Conservation (phyloP, 441 rosid species). For the Mallotus repandus region DNA sequence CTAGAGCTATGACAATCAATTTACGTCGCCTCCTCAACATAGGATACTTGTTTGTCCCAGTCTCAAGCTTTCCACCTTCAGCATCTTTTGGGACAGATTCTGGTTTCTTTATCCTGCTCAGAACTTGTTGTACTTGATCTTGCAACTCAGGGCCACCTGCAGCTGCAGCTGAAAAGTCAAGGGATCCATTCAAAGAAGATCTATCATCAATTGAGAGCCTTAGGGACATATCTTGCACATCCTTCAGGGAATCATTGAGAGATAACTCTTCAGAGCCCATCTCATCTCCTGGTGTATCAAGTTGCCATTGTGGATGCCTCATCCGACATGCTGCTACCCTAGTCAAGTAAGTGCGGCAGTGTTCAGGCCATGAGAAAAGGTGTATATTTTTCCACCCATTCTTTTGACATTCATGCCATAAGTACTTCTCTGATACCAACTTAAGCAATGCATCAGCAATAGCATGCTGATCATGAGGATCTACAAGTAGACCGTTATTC, state of each 20-base stretch:
- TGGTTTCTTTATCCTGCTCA: slow-evolving; percentile 67
- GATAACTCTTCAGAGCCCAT: slow-evolving; percentile 57
- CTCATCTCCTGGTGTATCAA: slow-evolving; percentile 76
- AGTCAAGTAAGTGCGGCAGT: slow-evolving; percentile 95
- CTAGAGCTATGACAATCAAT: slow-evolving; percentile 71
- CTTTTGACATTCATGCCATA: slow-evolving; percentile 84
- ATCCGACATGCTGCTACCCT: slow-evolving; percentile 89
- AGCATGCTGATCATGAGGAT: slow-evolving; percentile 86
- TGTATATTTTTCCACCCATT: slow-evolving; percentile 98
- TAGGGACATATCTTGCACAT: slow-evolving; percentile 92
- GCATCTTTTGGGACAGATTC: slow-evolving; percentile 42
- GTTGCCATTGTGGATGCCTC: slow-evolving; percentile 97
- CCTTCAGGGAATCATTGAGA: slow-evolving; percentile 83
- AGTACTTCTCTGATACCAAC: slow-evolving; percentile 86
- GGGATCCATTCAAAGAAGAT: slow-evolving; percentile 51
- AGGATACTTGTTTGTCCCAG: slow-evolving; percentile 63
- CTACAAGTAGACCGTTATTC: slow-evolving; percentile 91
- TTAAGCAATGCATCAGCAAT: slow-evolving; percentile 87
- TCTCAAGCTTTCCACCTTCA: slow-evolving; percentile 55
- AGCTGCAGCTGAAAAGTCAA: slow-evolving; percentile 40
- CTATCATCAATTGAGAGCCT: slow-evolving; percentile 90
- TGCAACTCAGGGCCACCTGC: slow-evolving; percentile 45
- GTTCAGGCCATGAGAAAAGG: slow-evolving; percentile 97
- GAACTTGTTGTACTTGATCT: slow-evolving; percentile 68
- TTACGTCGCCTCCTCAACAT: slow-evolving; percentile 70